Evolutionary conservation across 805 yeast species (phyloP).

Genomic region (Ogataea populi-albae): DNA sequence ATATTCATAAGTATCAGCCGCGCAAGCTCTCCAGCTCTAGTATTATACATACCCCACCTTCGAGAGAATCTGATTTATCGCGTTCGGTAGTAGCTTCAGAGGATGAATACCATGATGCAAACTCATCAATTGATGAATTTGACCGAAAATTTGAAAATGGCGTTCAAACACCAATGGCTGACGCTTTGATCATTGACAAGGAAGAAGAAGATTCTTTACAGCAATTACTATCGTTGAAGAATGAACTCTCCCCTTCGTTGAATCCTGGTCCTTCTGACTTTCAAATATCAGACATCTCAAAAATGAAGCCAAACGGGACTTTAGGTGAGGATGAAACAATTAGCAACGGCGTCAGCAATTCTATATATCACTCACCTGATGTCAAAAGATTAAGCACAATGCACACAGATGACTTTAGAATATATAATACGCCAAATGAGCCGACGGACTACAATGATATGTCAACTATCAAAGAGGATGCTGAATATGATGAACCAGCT

Average conservation of each 20-base stretch:
- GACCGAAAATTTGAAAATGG: conserved; percentile 21
- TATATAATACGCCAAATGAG: conserved; percentile 23
- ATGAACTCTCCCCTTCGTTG: conserved; percentile 22
- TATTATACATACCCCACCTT: conserved; percentile 2
- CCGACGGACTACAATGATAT: conserved; percentile 22
- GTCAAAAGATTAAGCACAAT: conserved; percentile 27
- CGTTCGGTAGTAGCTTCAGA: conserved; percentile 9
- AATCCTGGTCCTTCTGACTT: conserved; percentile 3
- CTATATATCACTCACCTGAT: conserved; percentile 20
- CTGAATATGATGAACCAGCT: conserved; percentile 27
- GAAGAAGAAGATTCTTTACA: conserved; percentile 23
- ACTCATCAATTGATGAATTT: conserved; percentile 25
- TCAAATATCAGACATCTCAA: too few relatives aligned
- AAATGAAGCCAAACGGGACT: conserved; percentile 7
- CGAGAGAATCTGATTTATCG: conserved; percentile 2
- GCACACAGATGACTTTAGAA: conserved; percentile 31
- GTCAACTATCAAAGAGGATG: conserved; percentile 35
- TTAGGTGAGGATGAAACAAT: conserved; percentile 4
- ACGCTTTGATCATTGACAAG: too few relatives aligned
- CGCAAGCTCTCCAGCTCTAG: too few relatives aligned
- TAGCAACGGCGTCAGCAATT: conserved; percentile 5
- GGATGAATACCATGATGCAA: conserved; percentile 19
- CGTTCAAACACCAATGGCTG: conserved; percentile 2
- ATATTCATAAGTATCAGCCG: too few relatives aligned
- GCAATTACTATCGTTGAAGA: conserved; percentile 28